Base-by-base conservation (phyloP, 192 early-diverging fungal species). In the Umbelopsis sp. region DNA sequence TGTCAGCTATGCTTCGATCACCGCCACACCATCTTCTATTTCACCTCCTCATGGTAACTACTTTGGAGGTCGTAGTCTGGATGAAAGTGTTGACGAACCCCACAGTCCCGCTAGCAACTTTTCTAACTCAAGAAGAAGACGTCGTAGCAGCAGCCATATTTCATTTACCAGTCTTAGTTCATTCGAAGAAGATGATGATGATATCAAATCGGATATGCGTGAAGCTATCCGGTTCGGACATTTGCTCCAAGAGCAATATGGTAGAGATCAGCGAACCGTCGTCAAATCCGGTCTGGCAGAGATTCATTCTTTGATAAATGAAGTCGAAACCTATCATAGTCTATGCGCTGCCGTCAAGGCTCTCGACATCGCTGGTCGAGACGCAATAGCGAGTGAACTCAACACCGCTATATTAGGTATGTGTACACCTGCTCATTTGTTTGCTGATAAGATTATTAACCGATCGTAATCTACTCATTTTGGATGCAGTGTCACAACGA, bases 221-320 rank as follows among this genome's bases (percentile, higher is more conserved):
- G 72, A 79, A 45, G 84, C 81, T 11, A 81, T 88, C 45, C 53
- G 70, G 38, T 88, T 82, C 66, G 86, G 87, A 2, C 84, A 84
- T 41, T 69, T 78, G 56, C 72, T 88, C n/a, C 84, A 88, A 69
- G 81, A 85, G n/a, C 80, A 88, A 59, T 88, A 86, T 76, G 52
- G 32, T 36, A 75, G 79, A 69, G 66, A 62, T 25, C 53, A 69
- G 56, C 20, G n/a, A 70, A 45, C 47, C 79, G 32, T 26, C n/a
- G 29, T 22, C 16, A 45, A 45, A 65, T 50, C 31, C 59, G 71
- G 34, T 45, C 16, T 85, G 52, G 77, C 87, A 75, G 86, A 91
- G 51, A 77, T 88, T 3, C 92, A 94, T 70, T 89, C 92, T 11
- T 78, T 94, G 29, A 76, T 93, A 26, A 90, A 93, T 2, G 93